Evolutionary conservation across 148 eudicot species (phyloP), one percentile per base, ranked within the genome.

Genomic region (Heliosperma pusillum): DNA sequence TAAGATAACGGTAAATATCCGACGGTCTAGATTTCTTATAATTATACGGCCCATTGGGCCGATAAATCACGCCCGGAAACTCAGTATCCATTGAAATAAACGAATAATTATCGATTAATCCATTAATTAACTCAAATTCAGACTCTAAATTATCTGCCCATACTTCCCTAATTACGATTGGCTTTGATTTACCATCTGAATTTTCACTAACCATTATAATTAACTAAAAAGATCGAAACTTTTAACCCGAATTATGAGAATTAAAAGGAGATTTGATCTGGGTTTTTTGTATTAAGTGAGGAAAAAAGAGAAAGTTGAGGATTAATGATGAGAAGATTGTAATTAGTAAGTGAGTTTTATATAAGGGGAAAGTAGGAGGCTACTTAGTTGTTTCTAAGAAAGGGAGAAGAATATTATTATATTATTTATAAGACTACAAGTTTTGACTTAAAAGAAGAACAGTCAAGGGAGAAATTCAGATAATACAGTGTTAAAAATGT

Each of bases 81-180:
- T 91, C 96, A 4, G 91, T 91, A 71, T 91, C 96, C 89, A 91
- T 84, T 16, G 93, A 80, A 26, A 86, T 82, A 56, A 78, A 78
- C 0, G 87, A 86, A 80, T 80, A 91, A 0, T 64, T 10, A 33
- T 88, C 87, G 63, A 89, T 77, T 0, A 83, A 26, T 1, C 58
- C 42, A 0, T 73, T 53, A 74, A 91, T 89, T 26, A 83, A 20
- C 6, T 66, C 59, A 70, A 91, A 83, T 68, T 91, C 97, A 44
- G 77, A 60, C 0, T 79, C 86, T 4, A 89, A 74, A 72, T 91
- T 89, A 3, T 44, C 1, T 1, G 83, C 77, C 87, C 87, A 91
- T 21, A 91, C 96, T 47, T 83, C 74, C 24, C 96, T 84, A 60
- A 90, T 84, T 47, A 61, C 47, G 3, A 89, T 76, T 2, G 78